Percentiles rank a stretch among this genome's conserved stretches.
These are phyloP conservation scores for Thamnidium elegans DNA, from an alignment of 192 early-diverging fungal genomes.

Conservation along the genomic window DNA sequence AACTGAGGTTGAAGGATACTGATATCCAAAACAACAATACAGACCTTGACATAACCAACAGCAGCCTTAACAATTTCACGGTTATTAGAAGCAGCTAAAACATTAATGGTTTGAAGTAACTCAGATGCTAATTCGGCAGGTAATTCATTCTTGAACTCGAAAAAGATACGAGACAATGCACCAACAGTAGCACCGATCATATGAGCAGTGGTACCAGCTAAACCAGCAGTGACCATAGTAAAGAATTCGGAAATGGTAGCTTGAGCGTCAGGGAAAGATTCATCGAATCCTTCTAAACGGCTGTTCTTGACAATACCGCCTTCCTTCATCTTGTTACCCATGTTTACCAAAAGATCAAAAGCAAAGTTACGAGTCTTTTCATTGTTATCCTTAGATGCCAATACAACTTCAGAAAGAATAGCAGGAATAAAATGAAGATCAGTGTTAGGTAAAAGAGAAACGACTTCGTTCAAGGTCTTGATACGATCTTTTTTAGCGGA, in stretches of 20 bases:
- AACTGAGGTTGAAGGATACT: conserved; percentile 71
- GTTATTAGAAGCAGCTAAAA: conserved; percentile 77
- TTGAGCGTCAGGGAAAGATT: conserved; percentile 37
- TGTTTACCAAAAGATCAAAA: conserved; percentile 80
- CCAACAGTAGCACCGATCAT: conserved; percentile 93
- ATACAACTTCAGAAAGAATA: conserved; percentile 86
- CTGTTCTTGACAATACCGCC: conserved; percentile 53
- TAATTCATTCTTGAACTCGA: conserved; percentile 84
- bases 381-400: conserved; percentile 90
- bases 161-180: conserved; percentile 79
- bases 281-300: conserved; percentile 33
- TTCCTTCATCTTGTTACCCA: conserved; percentile 88
- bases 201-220: conserved; percentile 84
- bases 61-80: conserved; percentile 90
- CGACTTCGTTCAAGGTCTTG: conserved; percentile 59
- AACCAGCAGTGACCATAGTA: conserved; percentile 91
- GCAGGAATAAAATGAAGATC: conserved; percentile 86
- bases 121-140: conserved; percentile 61
- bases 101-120: conserved; percentile 75
- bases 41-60: conserved; percentile 93
- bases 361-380: conserved; percentile 82
- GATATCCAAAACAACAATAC: conserved; percentile 71
- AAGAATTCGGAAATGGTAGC: conserved; percentile 80
- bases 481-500: conserved; percentile 85
- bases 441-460: conserved; percentile 57